Conservation (phyloP, 495 filamentous ascomycete species). For the Neurospora discreta region DNA sequence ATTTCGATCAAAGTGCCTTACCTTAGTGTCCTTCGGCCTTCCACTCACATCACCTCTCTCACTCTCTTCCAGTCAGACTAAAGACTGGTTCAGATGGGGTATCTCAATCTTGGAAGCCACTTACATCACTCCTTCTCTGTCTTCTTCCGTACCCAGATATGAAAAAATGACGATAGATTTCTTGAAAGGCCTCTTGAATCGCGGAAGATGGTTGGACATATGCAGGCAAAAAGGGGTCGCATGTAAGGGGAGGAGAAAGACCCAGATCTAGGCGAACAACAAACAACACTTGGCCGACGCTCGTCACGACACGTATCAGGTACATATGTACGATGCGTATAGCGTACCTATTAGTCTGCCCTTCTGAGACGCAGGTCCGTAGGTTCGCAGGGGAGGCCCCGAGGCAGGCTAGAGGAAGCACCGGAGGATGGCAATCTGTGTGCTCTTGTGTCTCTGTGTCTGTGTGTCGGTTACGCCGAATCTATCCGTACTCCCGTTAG, state of each 20-base stretch:
- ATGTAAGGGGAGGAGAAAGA: background rate
- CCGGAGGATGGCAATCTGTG: background rate
- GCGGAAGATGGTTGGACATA: background rate
- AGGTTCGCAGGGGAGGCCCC: background rate
- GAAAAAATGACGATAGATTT: background rate
- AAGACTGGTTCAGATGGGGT: background rate
- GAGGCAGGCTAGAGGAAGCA: background rate
- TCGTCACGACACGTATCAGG: background rate
- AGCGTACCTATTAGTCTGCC: background rate
- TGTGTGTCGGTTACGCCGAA: background rate
- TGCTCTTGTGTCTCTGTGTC: background rate
- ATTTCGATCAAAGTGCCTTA: background rate
- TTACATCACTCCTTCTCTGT: background rate
- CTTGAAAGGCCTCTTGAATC: background rate
- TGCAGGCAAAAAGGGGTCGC: background rate
- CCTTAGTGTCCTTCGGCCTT: background rate
- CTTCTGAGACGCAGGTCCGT: background rate
- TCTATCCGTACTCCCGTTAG: background rate
- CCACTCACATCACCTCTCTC: background rate
- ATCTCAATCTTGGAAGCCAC: background rate
- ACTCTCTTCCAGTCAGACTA: background rate
- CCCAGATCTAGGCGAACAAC: background rate
- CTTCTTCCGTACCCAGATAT: background rate
- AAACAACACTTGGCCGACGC: background rate
- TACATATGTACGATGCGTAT: background rate